phyloP scores from a whole-genome alignment of 2,329 filamentous ascomycete genomes.

The Albophoma yamanashiensis region DNA sequence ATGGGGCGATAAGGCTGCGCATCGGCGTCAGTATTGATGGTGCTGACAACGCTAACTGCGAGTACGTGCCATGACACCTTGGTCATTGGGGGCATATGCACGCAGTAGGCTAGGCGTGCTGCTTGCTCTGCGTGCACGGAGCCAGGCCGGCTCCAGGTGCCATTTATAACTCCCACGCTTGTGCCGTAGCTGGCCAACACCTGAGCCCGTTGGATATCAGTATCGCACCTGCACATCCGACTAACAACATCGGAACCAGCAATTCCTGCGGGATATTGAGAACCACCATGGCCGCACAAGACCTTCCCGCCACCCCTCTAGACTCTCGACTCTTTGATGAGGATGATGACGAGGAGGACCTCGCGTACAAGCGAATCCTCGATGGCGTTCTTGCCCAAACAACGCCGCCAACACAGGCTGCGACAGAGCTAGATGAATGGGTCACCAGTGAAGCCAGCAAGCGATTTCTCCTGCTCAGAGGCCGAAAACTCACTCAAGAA shows the following conservation, averaged over 20 bases:
- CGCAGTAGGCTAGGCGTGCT: background rate
- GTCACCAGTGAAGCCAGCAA: constrained; percentile 3
- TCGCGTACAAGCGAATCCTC: constrained; percentile 4
- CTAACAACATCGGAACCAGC: background rate
- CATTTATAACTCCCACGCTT: background rate
- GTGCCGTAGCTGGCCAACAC: background rate
- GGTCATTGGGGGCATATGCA: background rate
- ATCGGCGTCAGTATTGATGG: background rate
- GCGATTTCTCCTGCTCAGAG: background rate
- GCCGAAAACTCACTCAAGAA: background rate
- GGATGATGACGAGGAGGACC: constrained; percentile 4
- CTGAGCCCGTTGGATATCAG: background rate
- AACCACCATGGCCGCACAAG: background rate
- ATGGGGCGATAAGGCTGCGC: background rate
- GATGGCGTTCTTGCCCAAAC: background rate
- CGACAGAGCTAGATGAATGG: constrained; percentile 4
- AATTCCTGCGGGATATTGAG: no score
- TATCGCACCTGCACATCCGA: background rate
- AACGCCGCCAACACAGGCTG: constrained; percentile 1
- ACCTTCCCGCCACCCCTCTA: background rate
- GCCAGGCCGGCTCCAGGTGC: background rate
- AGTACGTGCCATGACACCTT: background rate
- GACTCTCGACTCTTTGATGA: constrained; percentile 4
- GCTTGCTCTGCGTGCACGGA: background rate
- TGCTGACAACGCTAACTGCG: background rate